Base-by-base conservation (phyloP, 202 grass and related monocot species). In the Carex arenaria region DNA sequence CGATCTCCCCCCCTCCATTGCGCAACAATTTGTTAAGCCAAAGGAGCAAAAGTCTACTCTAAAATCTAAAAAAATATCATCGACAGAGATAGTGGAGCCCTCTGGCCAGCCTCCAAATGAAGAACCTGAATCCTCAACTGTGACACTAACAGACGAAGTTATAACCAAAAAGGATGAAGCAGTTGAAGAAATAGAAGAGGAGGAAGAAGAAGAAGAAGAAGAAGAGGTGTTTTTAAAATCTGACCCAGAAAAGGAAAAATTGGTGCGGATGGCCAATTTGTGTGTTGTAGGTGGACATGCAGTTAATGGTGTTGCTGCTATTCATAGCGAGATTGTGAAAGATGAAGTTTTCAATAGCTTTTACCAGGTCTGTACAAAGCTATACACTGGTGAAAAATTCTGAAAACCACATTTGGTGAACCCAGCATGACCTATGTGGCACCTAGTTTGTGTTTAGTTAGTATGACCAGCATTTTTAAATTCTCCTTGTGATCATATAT, bases 241-340 rank as follows among this genome's bases (percentile, higher is more conserved):
- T n/a, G 84, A 94, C 87, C 88, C 89, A 85, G 70, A 88, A 34
- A 88, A 92, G 66, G 90, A 91, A 67, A 96, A 89, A 87, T 84
- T 94, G 76, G 87, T 96, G 62, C 89, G 64, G 54, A 99, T 99
- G 96, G 96, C 96, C 64, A 99, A 99, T 68, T 93, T 99, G 17
- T 94, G 93, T 88, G 91, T 99, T 80, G 93, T 92, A 31, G 93
- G 96, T 75, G 96, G 93, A 10, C 93, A 99, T 84, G 89, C 89
- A 18, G 93, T 99, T 83, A 99, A 99, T 78, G 96, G 96, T 52
- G 93, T 99, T 76, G 96, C 96, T 87, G 93, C 90, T 76, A 99
- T 99, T 92, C 96, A 99, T 84, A 99, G 93, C 79, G 88, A 96
- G 87, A 99, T 99, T 80, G 96, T 99, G 84, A 99, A 94, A 85